Evolutionary conservation across 306 rosid species (phyloP), one percentile per base, ranked within the genome.

Genomic region (Acmispon strigosus): DNA sequence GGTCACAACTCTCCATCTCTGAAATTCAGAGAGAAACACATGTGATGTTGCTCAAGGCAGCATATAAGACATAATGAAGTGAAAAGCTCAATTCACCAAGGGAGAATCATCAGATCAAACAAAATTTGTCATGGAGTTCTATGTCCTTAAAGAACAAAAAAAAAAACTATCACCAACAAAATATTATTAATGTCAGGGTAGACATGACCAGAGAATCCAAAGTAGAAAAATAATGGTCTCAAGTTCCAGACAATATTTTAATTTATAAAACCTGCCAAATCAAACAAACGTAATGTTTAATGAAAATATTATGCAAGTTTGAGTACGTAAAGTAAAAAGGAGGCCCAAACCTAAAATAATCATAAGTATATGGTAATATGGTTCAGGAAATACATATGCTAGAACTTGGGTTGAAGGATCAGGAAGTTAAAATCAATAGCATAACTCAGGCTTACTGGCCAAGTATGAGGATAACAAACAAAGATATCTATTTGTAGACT

Each of bases 1-100:
- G 19, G 90, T 80, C 83, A 81, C 90, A 41, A 72, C 83, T 89
- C 96, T 87, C 99, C 97, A 94, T 81, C 87, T 89, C 99, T 94
- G 97, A n/a, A 85, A 78, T 80, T 81, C 83, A 83, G 75, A 19
- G 48, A 76, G 49, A 48, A 76, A 66, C 70, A 48, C 70, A 50
- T 34, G 79, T 75, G 49, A 79, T 76, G 73, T 65, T 73, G 53
- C 71, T 62, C 54, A 77, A 53, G 34, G 72, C 45, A 51, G 68
- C 52, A 72, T 52, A 53, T 14, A 69, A 64, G 71, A 75, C 74
- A 48, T n/a, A 50, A 32, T 16, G 39, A 54, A 27, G 39, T 17
- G 51, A 16, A 61, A 59, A 61, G 66, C 68, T 70, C 68, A 56
- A 74, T 59, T 60, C 53, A 64, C 76, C 56, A 39, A 12, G 41